Evolutionary conservation across 495 filamentous ascomycete genomes (phyloP).

Genomic region (Tuber aestivum): DNA sequence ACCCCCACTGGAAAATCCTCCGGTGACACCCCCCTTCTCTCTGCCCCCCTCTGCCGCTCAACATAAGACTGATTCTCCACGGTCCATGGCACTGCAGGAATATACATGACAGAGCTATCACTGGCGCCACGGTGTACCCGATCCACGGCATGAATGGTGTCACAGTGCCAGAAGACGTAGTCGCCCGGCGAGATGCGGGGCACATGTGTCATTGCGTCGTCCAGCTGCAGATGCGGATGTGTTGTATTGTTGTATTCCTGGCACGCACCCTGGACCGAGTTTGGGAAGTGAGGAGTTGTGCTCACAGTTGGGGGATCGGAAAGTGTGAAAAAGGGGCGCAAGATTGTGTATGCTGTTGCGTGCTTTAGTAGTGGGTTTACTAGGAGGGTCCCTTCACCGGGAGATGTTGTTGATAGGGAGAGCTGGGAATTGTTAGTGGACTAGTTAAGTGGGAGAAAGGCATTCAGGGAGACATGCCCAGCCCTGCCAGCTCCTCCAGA

Average conservation of each 20-base stretch:
- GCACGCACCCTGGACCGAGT: constrained; percentile 65
- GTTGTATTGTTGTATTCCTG: constrained; percentile 68
- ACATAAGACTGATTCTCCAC: constrained; percentile 67
- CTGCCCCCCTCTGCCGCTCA: constrained; percentile 60
- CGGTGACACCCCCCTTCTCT: constrained; percentile 56
- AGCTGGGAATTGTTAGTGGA: constrained; percentile 43
- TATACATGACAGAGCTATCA: constrained; percentile 80
- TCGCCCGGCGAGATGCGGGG: constrained; percentile 74
- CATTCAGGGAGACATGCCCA: constrained; percentile 48
- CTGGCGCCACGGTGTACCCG: constrained; percentile 61
- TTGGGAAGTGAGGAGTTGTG: constrained; percentile 57
- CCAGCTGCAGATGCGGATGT: constrained; percentile 72
- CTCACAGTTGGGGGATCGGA: not conserved
- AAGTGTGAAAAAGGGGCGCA: constrained; percentile 75
- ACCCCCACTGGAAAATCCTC: constrained; percentile 69
- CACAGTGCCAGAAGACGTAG: constrained; percentile 89
- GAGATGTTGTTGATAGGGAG: constrained; percentile 64
- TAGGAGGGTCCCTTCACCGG: constrained; percentile 70
- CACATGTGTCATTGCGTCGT: constrained; percentile 70
- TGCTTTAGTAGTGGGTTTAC: constrained; percentile 74
- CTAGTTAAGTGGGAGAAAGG: not conserved
- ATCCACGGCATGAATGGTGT: constrained; percentile 78
- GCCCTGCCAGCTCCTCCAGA: constrained; percentile 83
- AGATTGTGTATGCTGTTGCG: constrained; percentile 70
- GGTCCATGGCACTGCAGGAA: constrained; percentile 76